Evolutionary conservation across 1,284 basidiomycete species (phyloP), one percentile per base, ranked within the genome.

Genomic region (Papiliotrema flavescens): DNA sequence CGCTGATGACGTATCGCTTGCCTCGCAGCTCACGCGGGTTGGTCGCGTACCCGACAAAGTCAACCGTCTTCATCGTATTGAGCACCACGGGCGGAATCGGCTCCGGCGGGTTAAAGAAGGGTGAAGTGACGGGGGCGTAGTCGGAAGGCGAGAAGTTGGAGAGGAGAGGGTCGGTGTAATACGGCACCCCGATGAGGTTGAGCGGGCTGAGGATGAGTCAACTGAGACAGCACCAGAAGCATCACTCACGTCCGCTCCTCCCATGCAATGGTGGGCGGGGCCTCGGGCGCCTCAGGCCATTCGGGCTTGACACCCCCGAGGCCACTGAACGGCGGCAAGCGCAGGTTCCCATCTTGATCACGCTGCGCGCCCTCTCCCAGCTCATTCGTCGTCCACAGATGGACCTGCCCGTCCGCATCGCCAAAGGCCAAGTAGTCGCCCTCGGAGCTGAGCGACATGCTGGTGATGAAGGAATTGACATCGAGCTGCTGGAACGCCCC

Each of bases 341-440:
- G 46, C 39, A 75, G 44, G 37, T 57, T 60, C 14, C 73, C 71
- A 46, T 65, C 56, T 14, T 65, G 63, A 43, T 70, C 64, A 39
- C 70, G 60, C 36, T 65, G 51, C 48, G 76, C 79, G 6, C 75
- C 75, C 3, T 83, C 83, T n/a, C 84, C 85, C 49, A 85, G 84
- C 28, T 83, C 79, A 34, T 84, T 84, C 53, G 85, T 85, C 3
- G 90, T 88, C 79, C 94, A 82, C 17, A 98, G 78, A 72, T 96
- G 90, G 6, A 98, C 83, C 11, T 81, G 80, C 8, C 94, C 93
- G 51, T 92, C 87, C 0, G 86, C 86, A 65, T 97, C 94, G 1
- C 91, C 93, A 63, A 96, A 94, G 0, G 90, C 93, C 66, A 98
- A 81, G 66, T 92, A 96, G 47, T 90, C 86, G 22, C 90, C 91